A percentile compares a stretch with the other conserved stretches of the same genome.
phyloP scores from a whole-genome alignment of 2,329 filamentous ascomycete species.

The Penicillium oxalicum region DNA sequence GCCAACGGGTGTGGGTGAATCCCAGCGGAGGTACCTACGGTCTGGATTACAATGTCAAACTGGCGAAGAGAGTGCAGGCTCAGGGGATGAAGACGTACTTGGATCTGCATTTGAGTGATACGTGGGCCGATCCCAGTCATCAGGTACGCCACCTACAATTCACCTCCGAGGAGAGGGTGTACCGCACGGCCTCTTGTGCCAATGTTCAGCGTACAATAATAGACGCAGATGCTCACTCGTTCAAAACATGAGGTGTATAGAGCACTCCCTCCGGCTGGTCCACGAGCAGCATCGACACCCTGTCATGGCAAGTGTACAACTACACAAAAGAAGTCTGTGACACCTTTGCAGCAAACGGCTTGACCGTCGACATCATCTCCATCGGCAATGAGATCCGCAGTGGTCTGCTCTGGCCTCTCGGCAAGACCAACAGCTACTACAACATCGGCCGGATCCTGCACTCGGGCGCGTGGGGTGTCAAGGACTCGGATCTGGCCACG shows the following conservation, averaged over 20 bases:
- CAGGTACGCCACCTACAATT: slow-evolving; percentile 39
- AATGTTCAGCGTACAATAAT: background rate
- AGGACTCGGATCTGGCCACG: slow-evolving; percentile 52
- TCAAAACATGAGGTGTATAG: slow-evolving; percentile 15
- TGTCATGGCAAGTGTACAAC: slow-evolving; percentile 60
- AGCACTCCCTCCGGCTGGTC: slow-evolving; percentile 59
- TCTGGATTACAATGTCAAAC: slow-evolving; percentile 62
- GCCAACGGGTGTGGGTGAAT: slow-evolving; percentile 68
- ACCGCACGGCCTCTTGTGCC: no score
- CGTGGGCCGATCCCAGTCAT: slow-evolving; percentile 62
- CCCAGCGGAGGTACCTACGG: slow-evolving; percentile 60
- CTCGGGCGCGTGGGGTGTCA: slow-evolving; percentile 59
- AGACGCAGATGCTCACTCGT: no score
- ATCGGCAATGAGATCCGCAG: slow-evolving; percentile 69
- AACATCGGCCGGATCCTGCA: slow-evolving; percentile 62
- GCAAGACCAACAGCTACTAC: slow-evolving; percentile 48
- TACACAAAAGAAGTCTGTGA: slow-evolving; percentile 61
- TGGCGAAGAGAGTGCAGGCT: slow-evolving; percentile 60
- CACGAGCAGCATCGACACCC: slow-evolving; percentile 50
- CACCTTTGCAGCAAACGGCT: slow-evolving; percentile 50
- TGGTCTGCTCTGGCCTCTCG: slow-evolving; percentile 62
- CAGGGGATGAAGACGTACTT: slow-evolving; percentile 57
- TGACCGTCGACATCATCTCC: slow-evolving; percentile 57
- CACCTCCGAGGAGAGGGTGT: background rate
- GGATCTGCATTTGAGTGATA: slow-evolving; percentile 63